Base-by-base conservation (phyloP, 495 filamentous ascomycete species). In the Neurospora tetraspora region DNA sequence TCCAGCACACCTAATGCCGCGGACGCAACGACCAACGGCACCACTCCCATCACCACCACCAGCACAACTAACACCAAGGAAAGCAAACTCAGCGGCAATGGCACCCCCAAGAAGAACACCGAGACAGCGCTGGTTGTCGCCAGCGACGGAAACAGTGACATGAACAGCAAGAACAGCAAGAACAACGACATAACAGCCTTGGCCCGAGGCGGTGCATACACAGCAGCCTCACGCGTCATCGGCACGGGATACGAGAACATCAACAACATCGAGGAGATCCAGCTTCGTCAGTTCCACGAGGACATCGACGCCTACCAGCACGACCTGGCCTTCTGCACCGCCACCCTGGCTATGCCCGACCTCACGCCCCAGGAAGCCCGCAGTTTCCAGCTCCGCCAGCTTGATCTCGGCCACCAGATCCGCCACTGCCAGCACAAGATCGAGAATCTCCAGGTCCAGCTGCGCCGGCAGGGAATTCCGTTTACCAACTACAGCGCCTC, bases 361-460 rank as follows among this genome's bases (percentile, higher is more conserved):
- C 77, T 85, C 38, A 85, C 81, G 0, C 81, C 83, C 0, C 81
- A 84, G 40, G 83, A 85, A 75, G 73, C 73, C 0, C 78, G 83
- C 38, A 84, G 79, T 0, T 69, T 83, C 6, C 81, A 83, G 72
- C 76, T 84, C 20, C 83, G 83, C 10, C 74, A 75, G 6, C 72
- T 85, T 6, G 83, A 85, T 39, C 78, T 82, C 23, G 74, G 75
- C 27, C 83, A 85, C 71, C 82, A 83, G 72, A 82, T 84, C 38
- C 82, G 83, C 2, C 77, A 81, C 65, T 82, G 81, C 73, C 75
- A 76, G 53, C 81, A 85, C 70, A 76, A 79, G 5, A 81, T 84
- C 43, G 78, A 84, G 70, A 72, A 43, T 10, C 73, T 84, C 2
- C 74, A 79, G 36, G 74, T 71, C 11, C 72, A 79, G 39, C 37